Conservation (phyloP, 139 green algal genomes). For the Closterium sp. region DNA sequence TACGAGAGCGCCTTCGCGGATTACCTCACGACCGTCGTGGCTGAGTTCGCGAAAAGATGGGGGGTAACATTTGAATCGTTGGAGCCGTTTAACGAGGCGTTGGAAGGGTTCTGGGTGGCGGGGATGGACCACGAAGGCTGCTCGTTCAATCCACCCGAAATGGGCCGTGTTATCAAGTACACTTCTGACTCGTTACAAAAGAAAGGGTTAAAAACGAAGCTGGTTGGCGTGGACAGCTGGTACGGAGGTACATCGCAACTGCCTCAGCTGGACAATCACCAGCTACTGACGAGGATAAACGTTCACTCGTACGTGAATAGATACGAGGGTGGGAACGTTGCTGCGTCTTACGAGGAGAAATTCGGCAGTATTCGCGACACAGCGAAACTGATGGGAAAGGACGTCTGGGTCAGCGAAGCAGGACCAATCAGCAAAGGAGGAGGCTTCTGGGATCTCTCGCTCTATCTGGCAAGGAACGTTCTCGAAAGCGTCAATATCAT, state of each 20-base stretch:
- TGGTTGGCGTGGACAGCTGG: too few relatives aligned
- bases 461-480: slow-evolving; percentile 25
- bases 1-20: slow-evolving; percentile 40
- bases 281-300: not conserved
- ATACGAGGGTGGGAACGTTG: not conserved
- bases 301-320: not conserved
- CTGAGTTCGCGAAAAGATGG: slow-evolving; percentile 12
- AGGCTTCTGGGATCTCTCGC: slow-evolving; percentile 10
- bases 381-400: slow-evolving; percentile 12
- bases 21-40: slow-evolving; percentile 48
- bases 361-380: slow-evolving; percentile 6
- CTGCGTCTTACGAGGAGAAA: not conserved
- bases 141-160: not conserved
- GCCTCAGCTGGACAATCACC: too few relatives aligned
- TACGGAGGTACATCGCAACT: too few relatives aligned
- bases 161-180: not conserved
- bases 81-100: slow-evolving; percentile 54
- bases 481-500: slow-evolving; percentile 40
- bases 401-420: slow-evolving; percentile 50
- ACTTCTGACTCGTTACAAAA: too few relatives aligned
- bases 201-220: too few relatives aligned
- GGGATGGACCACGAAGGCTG: slow-evolving; percentile 55
- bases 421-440: slow-evolving; percentile 16
- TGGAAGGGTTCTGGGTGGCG: slow-evolving; percentile 31
- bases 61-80: slow-evolving; percentile 38